Base-by-base conservation (phyloP, 2,329 filamentous ascomycete genomes). In the Aspergillus sp. region DNA sequence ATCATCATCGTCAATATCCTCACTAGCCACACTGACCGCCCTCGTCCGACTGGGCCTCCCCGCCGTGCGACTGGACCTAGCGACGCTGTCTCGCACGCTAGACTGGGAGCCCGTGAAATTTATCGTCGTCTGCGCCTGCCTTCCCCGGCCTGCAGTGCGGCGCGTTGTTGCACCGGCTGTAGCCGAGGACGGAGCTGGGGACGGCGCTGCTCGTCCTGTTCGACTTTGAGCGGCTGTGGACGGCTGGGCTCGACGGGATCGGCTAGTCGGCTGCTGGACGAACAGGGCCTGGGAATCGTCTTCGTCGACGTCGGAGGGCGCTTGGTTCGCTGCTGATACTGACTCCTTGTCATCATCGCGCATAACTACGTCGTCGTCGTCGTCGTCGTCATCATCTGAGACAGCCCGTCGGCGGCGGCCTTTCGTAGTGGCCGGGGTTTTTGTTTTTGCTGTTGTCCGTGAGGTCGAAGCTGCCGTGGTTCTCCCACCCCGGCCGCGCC, bases 1-100 rank as follows among this genome's bases (percentile, higher is more conserved):
- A 51, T 67, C 64, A 29, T 61, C 58, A 32, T 63, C 60, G 20
- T 63, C 59, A 33, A 61, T 53, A 36, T 60, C 58, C 29, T 61
- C 61, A 32, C 59, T 63, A 8, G 59, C 37, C 6, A 55, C 48
- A 35, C 55, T 60, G n/a, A 51, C 37, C 13, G 45, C 51, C 24
- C 53, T 55, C 26, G 47, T 60, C 17, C 55, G 48, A 26, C 41
- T 52, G 20, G 55, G 46, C 27, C 51, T 46, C 34, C 47, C 47
- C 22, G 45, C 44, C 26, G 32, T 26, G 15, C 14, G 40, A 4
- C 29, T 40, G 4, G 37, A 33, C n/a, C 30, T 35, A 15, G 30
- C n/a, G 4, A 26, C 37, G 19, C 32, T 37, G 10, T 42, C 49
- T 14, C 49, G 47, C 2, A 40, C 45, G 33, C 53, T 60, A 6